Percentiles rank a stretch among this genome's conserved stretches.
Evolutionary conservation across 2,329 filamentous ascomycete genomes (phyloP).

Genomic region (Diaporthe citriasiana): DNA sequence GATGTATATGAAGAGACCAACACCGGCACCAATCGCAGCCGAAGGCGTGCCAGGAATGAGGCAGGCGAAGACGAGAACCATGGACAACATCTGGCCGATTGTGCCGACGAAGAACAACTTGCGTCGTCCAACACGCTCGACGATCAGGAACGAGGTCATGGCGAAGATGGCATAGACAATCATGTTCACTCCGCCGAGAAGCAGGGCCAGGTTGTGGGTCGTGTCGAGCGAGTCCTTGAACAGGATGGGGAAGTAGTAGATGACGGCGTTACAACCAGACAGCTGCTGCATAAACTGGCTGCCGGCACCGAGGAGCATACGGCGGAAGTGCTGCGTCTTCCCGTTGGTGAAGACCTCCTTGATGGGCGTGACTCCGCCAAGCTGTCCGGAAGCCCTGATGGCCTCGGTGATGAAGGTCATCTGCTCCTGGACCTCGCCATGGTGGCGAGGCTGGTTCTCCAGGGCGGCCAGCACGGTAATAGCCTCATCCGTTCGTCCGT

Average conservation of each 20-base stretch:
- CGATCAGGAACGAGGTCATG: conserved; percentile 67
- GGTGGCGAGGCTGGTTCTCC: conserved; percentile 64
- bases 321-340: conserved; percentile 46
- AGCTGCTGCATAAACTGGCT: conserved; percentile 49
- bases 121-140: conserved; percentile 61
- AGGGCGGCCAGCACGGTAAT: conserved; percentile 66
- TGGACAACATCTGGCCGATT: conserved; percentile 65
- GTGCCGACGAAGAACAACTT: conserved; percentile 62
- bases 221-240: conserved; percentile 53
- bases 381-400: conserved; percentile 50
- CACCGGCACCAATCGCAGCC: conserved; percentile 76
- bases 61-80: conserved; percentile 72
- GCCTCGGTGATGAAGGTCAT: conserved; percentile 58
- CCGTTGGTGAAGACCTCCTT: conserved; percentile 46
- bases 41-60: conserved; percentile 75
- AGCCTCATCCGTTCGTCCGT: conserved; percentile 65
- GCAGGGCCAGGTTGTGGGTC: conserved; percentile 56
- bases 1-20: conserved; percentile 78
- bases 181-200: conserved; percentile 65
- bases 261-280: conserved; percentile 60
- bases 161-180: conserved; percentile 71
- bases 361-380: conserved; percentile 49
- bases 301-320: conserved; percentile 45
- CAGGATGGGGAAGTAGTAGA: conserved; percentile 63
- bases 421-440: conserved; percentile 58